These are phyloP conservation scores for Anthoceros angustus DNA, from an alignment of 225 moss, liverwort and hornwort genomes.

Conservation along the genomic window DNA sequence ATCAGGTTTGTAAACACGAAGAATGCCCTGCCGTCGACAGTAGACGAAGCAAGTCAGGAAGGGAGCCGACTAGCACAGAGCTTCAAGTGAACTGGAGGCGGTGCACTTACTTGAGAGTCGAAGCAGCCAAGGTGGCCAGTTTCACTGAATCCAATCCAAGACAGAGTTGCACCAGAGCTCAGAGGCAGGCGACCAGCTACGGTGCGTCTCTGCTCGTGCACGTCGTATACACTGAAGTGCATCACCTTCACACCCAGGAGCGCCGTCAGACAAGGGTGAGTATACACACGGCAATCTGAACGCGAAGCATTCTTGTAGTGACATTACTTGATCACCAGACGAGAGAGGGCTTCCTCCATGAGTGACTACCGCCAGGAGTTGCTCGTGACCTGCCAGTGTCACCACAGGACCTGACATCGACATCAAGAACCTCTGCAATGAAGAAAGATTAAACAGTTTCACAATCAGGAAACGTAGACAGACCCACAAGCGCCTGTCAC, in stretches of 20 bases:
- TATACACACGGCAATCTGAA: not conserved
- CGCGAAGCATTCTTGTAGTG: not conserved
- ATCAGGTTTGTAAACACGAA: conserved; percentile 53
- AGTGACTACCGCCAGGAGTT: conserved; percentile 47
- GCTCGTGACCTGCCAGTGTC: conserved; percentile 47
- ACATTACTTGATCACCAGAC: conserved; percentile 51
- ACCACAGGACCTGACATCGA: conserved; percentile 62
- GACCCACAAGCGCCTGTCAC: not conserved
- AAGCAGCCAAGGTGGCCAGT: conserved; percentile 50
- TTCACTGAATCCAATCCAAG: conserved; percentile 89
- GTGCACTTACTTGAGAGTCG: conserved; percentile 53
- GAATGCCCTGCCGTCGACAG: conserved; percentile 40
- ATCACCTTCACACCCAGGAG: conserved; percentile 25
- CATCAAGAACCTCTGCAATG: conserved; percentile 31
- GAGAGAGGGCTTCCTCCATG: conserved; percentile 53
- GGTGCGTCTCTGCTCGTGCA: conserved; percentile 30
- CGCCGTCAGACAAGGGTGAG: not conserved
- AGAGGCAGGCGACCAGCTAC: conserved; percentile 48
- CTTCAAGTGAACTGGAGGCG: not conserved
- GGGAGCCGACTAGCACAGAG: not conserved
- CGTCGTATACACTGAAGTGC: conserved; percentile 43
- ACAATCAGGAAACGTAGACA: not conserved
- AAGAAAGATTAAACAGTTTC: not conserved
- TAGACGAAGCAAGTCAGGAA: not conserved
- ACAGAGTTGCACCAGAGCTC: conserved; percentile 51